A percentile compares a stretch with the other conserved stretches of the same genome.
Conservation (phyloP, 345 rosid species). For the Xanthoceras sorbifolium region DNA sequence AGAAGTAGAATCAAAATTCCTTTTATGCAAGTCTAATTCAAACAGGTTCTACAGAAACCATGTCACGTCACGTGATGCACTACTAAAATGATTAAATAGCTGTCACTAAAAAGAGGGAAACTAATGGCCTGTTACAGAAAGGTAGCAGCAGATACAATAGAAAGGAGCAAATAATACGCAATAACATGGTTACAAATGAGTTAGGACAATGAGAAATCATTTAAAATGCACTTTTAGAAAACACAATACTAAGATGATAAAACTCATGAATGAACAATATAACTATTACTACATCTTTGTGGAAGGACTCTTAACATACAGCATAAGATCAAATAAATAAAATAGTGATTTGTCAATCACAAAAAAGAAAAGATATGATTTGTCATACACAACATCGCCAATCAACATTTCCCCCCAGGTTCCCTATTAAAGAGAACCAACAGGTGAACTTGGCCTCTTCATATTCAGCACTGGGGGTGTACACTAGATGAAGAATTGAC, state of each 20-base stretch:
- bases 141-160: not conserved
- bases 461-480: too few species aligned
- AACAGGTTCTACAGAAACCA: not conserved
- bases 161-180: not conserved
- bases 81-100: not conserved
- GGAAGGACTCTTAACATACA: not conserved
- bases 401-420: not conserved
- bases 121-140: not conserved
- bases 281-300: not conserved
- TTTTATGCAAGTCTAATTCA: not conserved
- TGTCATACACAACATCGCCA: not conserved
- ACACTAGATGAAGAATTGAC: too few species aligned
- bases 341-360: not conserved
- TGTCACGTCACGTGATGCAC: not conserved
- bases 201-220: not conserved
- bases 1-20: not conserved
- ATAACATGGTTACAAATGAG: not conserved
- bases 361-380: too few species aligned
- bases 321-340: not conserved
- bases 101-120: not conserved
- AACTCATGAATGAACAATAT: not conserved
- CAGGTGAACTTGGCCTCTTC: too few species aligned
- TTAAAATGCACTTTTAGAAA: not conserved
- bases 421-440: not conserved
- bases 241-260: too few species aligned